Conservation (phyloP, 1,139 yeast species). For the Geotrichum carabidarum region DNA sequence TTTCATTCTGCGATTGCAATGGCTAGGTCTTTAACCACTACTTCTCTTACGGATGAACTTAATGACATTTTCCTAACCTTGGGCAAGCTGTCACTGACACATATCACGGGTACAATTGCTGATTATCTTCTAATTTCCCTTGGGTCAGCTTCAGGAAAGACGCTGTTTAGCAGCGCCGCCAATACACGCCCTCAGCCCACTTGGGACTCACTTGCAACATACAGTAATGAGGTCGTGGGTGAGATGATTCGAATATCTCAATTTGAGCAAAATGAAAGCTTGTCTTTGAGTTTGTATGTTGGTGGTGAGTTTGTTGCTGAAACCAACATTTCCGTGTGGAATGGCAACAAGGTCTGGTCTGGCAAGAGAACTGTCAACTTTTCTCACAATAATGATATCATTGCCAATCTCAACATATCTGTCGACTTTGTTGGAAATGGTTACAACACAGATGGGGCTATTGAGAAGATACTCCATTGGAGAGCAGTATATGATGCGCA, state of each 20-base stretch:
- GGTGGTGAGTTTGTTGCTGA: constrained; percentile 62
- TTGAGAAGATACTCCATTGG: constrained; percentile 56
- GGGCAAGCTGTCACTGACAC: constrained; percentile 28
- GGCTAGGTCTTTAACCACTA: constrained; percentile 29
- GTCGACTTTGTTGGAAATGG: constrained; percentile 68
- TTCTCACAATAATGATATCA: constrained; percentile 25
- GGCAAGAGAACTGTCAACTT: constrained; percentile 28
- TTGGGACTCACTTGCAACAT: constrained; percentile 76
- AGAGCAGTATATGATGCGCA: constrained; percentile 43
- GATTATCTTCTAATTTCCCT: constrained; percentile 28
- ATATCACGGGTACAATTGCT: constrained; percentile 22
- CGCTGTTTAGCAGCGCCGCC: constrained; percentile 52
- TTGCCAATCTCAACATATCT: constrained; percentile 38
- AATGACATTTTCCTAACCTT: constrained; percentile 31
- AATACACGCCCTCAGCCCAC: constrained; percentile 50
- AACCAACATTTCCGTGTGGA: constrained; percentile 38
- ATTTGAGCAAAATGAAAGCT: constrained; percentile 51
- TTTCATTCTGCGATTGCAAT: constrained; percentile 30
- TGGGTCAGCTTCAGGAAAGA: constrained; percentile 28
- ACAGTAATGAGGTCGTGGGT: constrained; percentile 69
- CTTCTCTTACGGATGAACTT: constrained; percentile 29
- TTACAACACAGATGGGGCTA: constrained; percentile 56
- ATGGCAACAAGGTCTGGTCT: constrained; percentile 28
- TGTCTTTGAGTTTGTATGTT: constrained; percentile 55
- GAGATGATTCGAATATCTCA: constrained; percentile 61